Base-by-base conservation (phyloP, 192 early-diverging fungal genomes). In the Glomus cerebriforme region DNA sequence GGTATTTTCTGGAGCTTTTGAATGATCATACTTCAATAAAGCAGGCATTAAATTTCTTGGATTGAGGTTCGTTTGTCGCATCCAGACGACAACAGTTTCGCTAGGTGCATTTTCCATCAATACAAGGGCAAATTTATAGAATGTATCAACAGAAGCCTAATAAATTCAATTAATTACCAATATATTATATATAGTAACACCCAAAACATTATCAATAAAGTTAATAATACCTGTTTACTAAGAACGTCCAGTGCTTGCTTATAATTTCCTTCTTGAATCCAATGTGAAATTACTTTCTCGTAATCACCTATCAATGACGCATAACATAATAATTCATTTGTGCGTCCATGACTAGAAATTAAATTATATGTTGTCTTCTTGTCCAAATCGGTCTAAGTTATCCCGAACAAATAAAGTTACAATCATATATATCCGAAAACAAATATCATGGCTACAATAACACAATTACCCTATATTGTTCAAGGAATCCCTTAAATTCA, bases 1-100 rank as follows among this genome's bases (percentile, higher is more conserved):
- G 68, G 64, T 79, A 49, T 59, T 79, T 37, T 74, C 86, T 24
- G 81, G 62, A 19, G 79, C 39, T 75, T 76, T 84, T 27, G 76
- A 79, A 27, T 90, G 86, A 59, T 95, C 90, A 80, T 97, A 96
- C 77, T 92, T 93, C 77, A 98, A 82, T 15, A 99, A 85, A 0
- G 97, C 88, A 7, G 96, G 97, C 71, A 99, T 93, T 22, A 99
- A 88, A 70, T 92, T 86, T 81, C 93, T 86, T 3, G 96, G 91
- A 32, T 93, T 92, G 68, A 99, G 81, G 58, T 93, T 88, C 5
- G 95, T 86, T 79, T 95, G 92, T 43, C 92, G 88, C 87, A 96
- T 96, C 91, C 95, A 95, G 2, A 91, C 85, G 71, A 93, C 91
- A 12, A 99, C 95, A 34, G 94, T 89, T 32, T 95, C 96, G 31